Base-by-base conservation (phyloP, 805 yeast genomes). In the Huiozyma sinensis region DNA sequence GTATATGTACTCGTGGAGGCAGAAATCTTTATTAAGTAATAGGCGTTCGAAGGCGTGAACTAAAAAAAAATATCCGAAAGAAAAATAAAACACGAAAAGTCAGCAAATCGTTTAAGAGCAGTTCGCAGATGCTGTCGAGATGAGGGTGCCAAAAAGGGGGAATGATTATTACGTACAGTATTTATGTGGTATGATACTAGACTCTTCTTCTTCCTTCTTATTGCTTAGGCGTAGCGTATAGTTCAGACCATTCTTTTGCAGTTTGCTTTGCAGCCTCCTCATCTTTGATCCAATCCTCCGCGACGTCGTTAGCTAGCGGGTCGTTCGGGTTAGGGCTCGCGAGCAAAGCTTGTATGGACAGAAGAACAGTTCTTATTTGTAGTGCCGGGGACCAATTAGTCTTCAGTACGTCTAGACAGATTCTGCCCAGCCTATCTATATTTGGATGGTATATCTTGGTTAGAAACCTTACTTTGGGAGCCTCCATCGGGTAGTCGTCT, bases 291-390 rank as follows among this genome's bases (percentile, higher is more conserved):
- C 98, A 92, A 49, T 84, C 90, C 53, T 87, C 89, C 2, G 98
- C 98, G 36, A 92, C 98, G 52, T 92, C 97, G 58, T 92, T 92
- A 13, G 97, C 97, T 53, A 92, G 72, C 1, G 98, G 98, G 65
- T 92, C 98, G 61, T 92, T 95, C 2, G 98, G 98, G 56, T 92
- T 92, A 8, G 98, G 98, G 5, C 95, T 88, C 2, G 95, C 95
- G 42, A 92, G 68, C 45, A 92, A 69, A 0, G 97, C 97, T 66
- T 92, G 98, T 47, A 92, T 83, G 7, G 95, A 85, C 45, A 92
- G 70, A 49, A 92, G 68, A 27, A 92, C 83, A 7, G 97, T 92
- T 64, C 97, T 75, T 50, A 92, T 92, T 63, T 92, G 97, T 47
- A 90, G 71, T 0, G 98, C 98, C 4, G 98, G 97, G 7, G 95